Conservation (phyloP, 192 early-diverging fungal genomes). For the Coemansia javaensis region DNA sequence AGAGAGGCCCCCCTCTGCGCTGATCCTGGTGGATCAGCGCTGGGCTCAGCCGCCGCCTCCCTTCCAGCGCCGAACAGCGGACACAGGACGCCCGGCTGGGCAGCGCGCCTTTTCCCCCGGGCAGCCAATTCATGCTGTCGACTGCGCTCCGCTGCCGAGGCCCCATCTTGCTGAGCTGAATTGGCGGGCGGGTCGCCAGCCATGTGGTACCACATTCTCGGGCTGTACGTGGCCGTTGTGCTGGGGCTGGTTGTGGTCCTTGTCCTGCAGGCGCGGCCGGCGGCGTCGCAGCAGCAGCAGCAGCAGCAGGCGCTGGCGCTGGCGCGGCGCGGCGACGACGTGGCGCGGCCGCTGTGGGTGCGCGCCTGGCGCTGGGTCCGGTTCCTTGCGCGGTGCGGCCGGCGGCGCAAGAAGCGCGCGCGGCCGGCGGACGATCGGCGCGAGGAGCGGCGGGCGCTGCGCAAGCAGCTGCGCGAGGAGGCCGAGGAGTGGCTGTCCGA, state of each 20-base stretch:
- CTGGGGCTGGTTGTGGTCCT: conserved; percentile 32
- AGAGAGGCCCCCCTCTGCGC: too few species aligned
- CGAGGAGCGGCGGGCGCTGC: conserved; percentile 42
- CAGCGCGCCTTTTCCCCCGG: too few species aligned
- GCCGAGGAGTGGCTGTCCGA: conserved; percentile 45
- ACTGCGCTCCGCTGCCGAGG: too few species aligned
- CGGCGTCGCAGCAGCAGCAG: neutral
- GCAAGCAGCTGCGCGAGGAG: conserved; percentile 43
- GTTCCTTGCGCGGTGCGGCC: conserved; percentile 36
- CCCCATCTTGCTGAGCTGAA: too few species aligned
- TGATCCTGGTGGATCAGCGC: too few species aligned
- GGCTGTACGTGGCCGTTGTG: conserved; percentile 35
- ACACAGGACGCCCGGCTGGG: too few species aligned
- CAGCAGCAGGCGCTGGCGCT: conserved; percentile 21
- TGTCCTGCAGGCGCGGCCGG: conserved; percentile 22
- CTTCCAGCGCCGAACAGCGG: too few species aligned
- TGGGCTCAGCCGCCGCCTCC: too few species aligned
- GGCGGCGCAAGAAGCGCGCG: conserved; percentile 38
- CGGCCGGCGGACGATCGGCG: conserved; percentile 26
- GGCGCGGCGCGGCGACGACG: conserved; percentile 14
- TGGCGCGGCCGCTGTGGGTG: conserved; percentile 14
- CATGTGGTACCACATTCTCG: conserved; percentile 43
- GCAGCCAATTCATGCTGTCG: too few species aligned
- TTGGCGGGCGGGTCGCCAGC: conserved; percentile 1
- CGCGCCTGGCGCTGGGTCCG: conserved; percentile 44